Evolutionary conservation across 1,284 basidiomycete genomes (phyloP).

Genomic region (Melanopsichium pennsylvanicum): DNA sequence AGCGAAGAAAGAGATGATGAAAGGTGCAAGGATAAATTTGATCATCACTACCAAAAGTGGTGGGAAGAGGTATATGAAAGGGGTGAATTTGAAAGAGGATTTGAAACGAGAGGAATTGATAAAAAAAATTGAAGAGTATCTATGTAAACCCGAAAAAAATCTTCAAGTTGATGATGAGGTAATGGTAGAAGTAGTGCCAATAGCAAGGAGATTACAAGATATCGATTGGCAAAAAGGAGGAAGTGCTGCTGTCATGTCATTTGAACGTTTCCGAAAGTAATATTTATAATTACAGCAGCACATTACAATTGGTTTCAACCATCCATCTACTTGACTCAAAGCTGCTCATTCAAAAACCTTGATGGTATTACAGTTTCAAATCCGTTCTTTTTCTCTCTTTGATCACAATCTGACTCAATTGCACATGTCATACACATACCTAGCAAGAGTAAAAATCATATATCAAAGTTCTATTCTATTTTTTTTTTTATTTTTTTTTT

Average conservation of each 20-base stretch:
- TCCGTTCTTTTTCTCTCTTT: no score
- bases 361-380: no score
- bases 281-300: no score
- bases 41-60: constrained; percentile 33
- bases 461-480: no score
- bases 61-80: constrained; percentile 24
- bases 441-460: no score
- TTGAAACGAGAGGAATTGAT: constrained; percentile 6
- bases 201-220: constrained; percentile 26
- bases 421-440: no score
- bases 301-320: no score
- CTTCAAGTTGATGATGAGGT: background rate
- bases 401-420: no score
- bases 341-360: no score
- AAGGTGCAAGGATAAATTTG: constrained; percentile 34
- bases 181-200: background rate
- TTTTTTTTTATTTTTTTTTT: no score
- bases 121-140: constrained; percentile 9
- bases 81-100: constrained; percentile 25
- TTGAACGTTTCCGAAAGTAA: constrained; percentile 30
- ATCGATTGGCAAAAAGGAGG: constrained; percentile 40
- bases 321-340: no score
- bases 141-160: constrained; percentile 7
- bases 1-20: constrained; percentile 44
- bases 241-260: constrained; percentile 29